Conservation (phyloP, 495 filamentous ascomycete genomes). For the Aspergillus bertholletiae region DNA sequence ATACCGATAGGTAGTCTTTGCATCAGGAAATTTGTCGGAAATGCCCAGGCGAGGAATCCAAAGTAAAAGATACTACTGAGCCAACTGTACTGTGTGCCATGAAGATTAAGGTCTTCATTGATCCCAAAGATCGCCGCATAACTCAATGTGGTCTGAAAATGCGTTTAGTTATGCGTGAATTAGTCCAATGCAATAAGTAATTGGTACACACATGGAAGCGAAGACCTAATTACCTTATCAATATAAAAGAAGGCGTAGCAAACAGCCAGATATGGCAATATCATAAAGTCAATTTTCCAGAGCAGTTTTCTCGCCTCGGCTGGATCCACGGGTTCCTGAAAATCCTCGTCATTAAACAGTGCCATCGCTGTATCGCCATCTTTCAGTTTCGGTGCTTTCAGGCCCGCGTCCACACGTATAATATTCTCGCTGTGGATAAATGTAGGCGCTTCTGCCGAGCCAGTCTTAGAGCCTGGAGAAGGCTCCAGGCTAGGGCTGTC, state of each 20-base stretch:
- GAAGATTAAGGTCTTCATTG: constrained; percentile 40
- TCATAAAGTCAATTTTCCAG: constrained; percentile 54
- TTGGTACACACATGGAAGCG: not conserved
- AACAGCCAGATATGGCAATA: constrained; percentile 48
- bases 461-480: constrained; percentile 20
- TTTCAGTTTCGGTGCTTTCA: constrained; percentile 22
- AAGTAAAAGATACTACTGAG: constrained; percentile 48
- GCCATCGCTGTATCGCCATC: constrained; percentile 47
- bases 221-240: constrained; percentile 36
- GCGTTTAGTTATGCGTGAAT: constrained; percentile 4
- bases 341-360: constrained; percentile 37
- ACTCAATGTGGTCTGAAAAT: constrained; percentile 49
- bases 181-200: not conserved
- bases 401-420: constrained; percentile 20
- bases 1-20: constrained; percentile 54
- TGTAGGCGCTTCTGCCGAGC: constrained; percentile 17
- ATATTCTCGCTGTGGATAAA: constrained; percentile 25
- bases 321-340: constrained; percentile 46
- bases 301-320: constrained; percentile 46
- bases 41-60: constrained; percentile 47
- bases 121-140: constrained; percentile 61
- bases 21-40: constrained; percentile 52
- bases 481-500: constrained; percentile 6
- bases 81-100: constrained; percentile 50
- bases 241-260: constrained; percentile 62